Conservation (phyloP, 352 stramenopile species). For the Pythium brachiatum region DNA sequence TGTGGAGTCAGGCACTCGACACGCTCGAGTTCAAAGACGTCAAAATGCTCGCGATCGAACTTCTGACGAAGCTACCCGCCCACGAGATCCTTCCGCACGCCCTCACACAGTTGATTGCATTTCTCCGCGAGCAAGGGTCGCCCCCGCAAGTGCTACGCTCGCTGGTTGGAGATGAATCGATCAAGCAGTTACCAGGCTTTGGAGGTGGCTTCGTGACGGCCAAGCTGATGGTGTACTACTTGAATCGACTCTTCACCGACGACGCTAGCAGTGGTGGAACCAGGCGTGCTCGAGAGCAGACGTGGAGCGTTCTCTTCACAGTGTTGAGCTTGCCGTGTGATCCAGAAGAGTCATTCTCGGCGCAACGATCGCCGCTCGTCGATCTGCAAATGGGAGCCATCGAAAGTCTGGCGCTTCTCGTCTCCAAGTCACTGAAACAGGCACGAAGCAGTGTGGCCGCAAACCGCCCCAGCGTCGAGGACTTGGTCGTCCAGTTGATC, state of each 20-base stretch:
- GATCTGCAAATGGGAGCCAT: constrained; percentile 73
- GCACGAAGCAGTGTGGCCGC: neutral
- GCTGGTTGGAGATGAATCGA: neutral
- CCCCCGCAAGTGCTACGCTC: neutral
- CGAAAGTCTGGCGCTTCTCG: constrained; percentile 58
- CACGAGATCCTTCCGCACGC: constrained; percentile 37
- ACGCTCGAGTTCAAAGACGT: constrained; percentile 79
- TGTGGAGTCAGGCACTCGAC: constrained; percentile 42
- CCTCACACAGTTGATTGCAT: constrained; percentile 39
- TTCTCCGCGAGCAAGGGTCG: constrained; percentile 32
- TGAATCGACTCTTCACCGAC: constrained; percentile 62
- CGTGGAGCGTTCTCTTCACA: constrained; percentile 41
- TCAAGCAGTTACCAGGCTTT: constrained; percentile 5
- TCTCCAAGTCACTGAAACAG: constrained; percentile 15
- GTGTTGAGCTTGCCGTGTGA: constrained; percentile 44
- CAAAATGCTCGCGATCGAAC: constrained; percentile 64
- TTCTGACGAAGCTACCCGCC: constrained; percentile 43
- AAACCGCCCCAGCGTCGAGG: neutral
- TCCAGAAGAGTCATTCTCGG: constrained; percentile 11
- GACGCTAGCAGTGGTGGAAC: constrained; percentile 6
- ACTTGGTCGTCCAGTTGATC: neutral
- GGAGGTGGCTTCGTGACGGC: constrained; percentile 42
- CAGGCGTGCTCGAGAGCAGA: neutral
- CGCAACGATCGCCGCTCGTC: constrained; percentile 35
- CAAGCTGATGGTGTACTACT: constrained; percentile 76